Base-by-base conservation (phyloP, 169 alveolate species). In the Cyclospora cayetanensis region DNA sequence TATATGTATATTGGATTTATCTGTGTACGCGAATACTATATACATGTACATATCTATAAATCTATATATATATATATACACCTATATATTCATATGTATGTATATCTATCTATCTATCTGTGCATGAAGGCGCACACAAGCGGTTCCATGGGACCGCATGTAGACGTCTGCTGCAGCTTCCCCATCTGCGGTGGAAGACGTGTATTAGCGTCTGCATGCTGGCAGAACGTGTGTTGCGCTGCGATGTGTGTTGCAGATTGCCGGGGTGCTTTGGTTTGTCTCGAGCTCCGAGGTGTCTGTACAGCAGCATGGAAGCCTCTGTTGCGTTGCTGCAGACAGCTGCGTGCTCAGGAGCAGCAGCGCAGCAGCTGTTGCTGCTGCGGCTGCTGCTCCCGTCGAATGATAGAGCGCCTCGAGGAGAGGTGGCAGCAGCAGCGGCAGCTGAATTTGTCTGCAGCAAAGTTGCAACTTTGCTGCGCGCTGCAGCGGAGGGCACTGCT, bases 341-440 rank as follows among this genome's bases (percentile, higher is more conserved):
- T 66, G 77, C 77, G 15, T 66, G 77, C 43, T 27, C 77, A 34
- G 11, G 11, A 34, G 77, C 77, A 34, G 77, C 77, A 29, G 77
- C 20, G 41, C 77, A 66, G 77, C 41, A 66, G 29, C 50, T 66
- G 77, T 43, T 66, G 77, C 77, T 12, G 77, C 20, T 66, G 77
- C 43, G 77, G 41, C 43, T 66, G 43, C 77, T 66, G 77, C 77
- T 29, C 29, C 7, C 77, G 35, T 39, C 46, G n/a, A n/a, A n/a
- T 34, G 77, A 39, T 34, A 31, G 25, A 3, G 9, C 1, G 29
- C 50, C 50, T 39, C 77, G 27, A 29, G 1, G 77, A 27, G 43
- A 18, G 11, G 46, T 25, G 35, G 77, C 77, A 66, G 77, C 77
- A 66, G 43, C 43, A 66, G 50, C 29, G 2, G 77, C 77, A 66